Evolutionary conservation across 257 asterid species (phyloP).

Genomic region (Solanum clarkiae): DNA sequence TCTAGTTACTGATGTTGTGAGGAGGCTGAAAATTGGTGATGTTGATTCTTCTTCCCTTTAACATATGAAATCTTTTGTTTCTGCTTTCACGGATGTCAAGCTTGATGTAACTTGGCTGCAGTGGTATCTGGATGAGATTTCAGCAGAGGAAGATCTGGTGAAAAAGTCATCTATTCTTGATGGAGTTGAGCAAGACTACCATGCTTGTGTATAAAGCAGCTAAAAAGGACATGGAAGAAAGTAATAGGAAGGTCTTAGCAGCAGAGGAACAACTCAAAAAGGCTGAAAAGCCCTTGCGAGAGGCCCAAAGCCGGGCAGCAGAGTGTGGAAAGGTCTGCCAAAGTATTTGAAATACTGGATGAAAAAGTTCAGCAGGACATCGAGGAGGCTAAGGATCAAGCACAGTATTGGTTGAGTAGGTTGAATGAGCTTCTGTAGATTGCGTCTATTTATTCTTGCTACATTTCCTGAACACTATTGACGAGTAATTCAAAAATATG

Average conservation of each 20-base stretch:
- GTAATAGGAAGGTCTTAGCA: constrained; percentile 14
- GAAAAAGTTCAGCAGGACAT: constrained; percentile 5
- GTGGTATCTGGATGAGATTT: constrained; percentile 4
- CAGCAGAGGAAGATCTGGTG: not conserved
- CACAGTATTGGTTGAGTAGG: constrained; percentile 4
- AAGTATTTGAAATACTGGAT: constrained; percentile 10
- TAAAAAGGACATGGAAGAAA: constrained; percentile 12
- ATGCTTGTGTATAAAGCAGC: constrained; percentile 4
- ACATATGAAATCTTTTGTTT: constrained; percentile 13
- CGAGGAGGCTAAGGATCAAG: constrained; percentile 9
- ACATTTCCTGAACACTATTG: not conserved
- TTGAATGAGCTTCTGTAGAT: not conserved
- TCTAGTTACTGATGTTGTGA: constrained; percentile 14
- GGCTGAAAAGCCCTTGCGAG: constrained; percentile 7
- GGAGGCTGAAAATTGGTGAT: constrained; percentile 4
- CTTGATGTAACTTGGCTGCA: constrained; percentile 24
- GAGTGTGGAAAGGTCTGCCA: not conserved
- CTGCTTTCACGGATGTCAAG: constrained; percentile 10
- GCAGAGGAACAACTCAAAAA: constrained; percentile 12
- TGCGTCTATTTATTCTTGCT: not conserved
- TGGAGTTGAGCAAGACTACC: constrained; percentile 1
- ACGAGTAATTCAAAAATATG: not conserved
- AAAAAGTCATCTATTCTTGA: not conserved
- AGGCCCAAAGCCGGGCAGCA: not conserved
- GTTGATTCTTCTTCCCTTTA: constrained; percentile 8